These are phyloP conservation scores for Nakaseomyces nivariensis DNA, from an alignment of 1,139 yeast genomes.

Conservation along the genomic window DNA sequence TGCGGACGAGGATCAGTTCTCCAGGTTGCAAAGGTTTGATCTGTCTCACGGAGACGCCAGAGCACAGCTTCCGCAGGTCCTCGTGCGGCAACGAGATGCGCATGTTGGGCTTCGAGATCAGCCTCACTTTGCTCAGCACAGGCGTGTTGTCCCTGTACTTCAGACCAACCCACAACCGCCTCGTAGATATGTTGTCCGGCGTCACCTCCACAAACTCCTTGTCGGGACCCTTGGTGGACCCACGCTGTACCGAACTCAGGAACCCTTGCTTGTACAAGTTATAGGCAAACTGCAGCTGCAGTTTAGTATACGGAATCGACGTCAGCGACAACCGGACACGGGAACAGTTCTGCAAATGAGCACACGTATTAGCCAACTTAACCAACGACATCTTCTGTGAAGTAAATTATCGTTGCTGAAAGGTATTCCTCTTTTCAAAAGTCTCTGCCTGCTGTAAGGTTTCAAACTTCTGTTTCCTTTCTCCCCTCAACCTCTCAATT, in stretches of 20 bases:
- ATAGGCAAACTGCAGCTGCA: slow-evolving; percentile 74
- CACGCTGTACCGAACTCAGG: slow-evolving; percentile 72
- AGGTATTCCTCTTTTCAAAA: no score
- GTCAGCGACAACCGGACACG: slow-evolving; percentile 68
- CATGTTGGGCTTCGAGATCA: slow-evolving; percentile 81
- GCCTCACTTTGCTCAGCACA: slow-evolving; percentile 59
- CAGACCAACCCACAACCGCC: slow-evolving; percentile 86
- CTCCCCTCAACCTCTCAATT: no score
- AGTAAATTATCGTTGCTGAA: no score
- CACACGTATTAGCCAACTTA: slow-evolving; percentile 72
- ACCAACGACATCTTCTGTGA: slow-evolving; percentile 60
- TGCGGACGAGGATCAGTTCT: slow-evolving; percentile 65
- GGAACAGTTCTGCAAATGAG: slow-evolving; percentile 83
- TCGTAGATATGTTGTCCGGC: slow-evolving; percentile 73
- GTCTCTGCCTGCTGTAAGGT: no score
- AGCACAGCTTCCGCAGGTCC: slow-evolving; percentile 64
- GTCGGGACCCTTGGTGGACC: slow-evolving; percentile 89
- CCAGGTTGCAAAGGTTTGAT: slow-evolving; percentile 83
- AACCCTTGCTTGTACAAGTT: slow-evolving; percentile 89
- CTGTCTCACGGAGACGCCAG: slow-evolving; percentile 66
- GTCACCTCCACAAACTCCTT: slow-evolving; percentile 63
- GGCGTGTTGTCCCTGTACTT: slow-evolving; percentile 78
- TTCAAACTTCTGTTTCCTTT: no score
- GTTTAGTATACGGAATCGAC: slow-evolving; percentile 72
- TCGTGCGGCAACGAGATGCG: slow-evolving; percentile 51